phyloP scores from a whole-genome alignment of 805 yeast species.

The Kazachstania bromeliacearum region DNA sequence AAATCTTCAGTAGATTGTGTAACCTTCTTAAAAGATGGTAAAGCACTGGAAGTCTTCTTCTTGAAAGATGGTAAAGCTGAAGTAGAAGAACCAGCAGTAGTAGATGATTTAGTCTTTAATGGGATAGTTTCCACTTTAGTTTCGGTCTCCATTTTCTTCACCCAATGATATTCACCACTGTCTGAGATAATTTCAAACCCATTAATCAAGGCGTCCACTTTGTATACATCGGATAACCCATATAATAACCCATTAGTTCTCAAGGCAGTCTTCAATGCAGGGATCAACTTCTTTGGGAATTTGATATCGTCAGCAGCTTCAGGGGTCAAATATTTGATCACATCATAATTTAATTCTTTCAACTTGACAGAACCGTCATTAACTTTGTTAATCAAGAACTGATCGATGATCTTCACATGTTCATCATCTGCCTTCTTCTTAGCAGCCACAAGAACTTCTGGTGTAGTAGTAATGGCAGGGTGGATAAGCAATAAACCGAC shows the following conservation, averaged over 20 bases:
- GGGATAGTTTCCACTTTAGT: conserved; percentile 27
- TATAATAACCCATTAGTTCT: conserved; percentile 37
- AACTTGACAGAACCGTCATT: conserved; percentile 39
- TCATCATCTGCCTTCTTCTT: conserved; percentile 28
- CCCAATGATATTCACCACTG: conserved; percentile 40
- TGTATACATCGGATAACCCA: conserved; percentile 38
- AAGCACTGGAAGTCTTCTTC: conserved; percentile 6
- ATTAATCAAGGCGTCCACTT: conserved; percentile 52
- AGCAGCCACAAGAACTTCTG: conserved; percentile 34
- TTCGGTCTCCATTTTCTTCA: conserved; percentile 34
- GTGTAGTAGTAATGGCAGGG: conserved; percentile 57
- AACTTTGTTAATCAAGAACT: conserved; percentile 50
- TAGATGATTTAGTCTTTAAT: conserved; percentile 16
- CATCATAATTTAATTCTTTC: conserved; percentile 31
- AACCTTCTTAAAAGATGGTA: conserved; percentile 26
- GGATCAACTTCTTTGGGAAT: conserved; percentile 39
- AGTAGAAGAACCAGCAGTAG: conserved; percentile 8
- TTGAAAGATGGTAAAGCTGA: conserved; percentile 19
- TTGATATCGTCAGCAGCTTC: conserved; percentile 34
- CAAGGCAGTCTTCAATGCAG: conserved; percentile 34
- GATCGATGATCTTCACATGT: conserved; percentile 31
- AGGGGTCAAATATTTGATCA: conserved; percentile 50
- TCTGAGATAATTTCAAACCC: conserved; percentile 39
- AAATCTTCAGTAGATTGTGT: conserved; percentile 25
- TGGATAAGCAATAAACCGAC: conserved; percentile 43